Evolutionary conservation across 495 filamentous ascomycete genomes (phyloP).

Genomic region (Daldinia vernicosa): DNA sequence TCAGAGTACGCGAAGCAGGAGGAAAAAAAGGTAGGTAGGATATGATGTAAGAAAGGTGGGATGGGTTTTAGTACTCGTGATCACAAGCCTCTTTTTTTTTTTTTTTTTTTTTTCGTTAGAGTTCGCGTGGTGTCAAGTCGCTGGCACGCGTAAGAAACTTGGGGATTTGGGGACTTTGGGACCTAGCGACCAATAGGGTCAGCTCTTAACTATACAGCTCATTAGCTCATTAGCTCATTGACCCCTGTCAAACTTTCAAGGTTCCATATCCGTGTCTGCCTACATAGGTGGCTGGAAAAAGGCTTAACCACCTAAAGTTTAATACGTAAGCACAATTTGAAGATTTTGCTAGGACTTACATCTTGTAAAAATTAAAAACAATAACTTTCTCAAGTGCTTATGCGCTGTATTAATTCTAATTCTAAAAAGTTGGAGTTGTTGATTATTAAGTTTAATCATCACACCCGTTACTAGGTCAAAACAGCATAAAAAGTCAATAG

Average conservation of each 20-base stretch:
- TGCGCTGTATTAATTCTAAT: too few relatives aligned
- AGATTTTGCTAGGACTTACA: background rate
- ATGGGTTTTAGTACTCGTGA: constrained; percentile 23
- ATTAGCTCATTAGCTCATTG: background rate
- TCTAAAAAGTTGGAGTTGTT: background rate
- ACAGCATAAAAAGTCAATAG: constrained; percentile 33
- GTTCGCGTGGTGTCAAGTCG: constrained; percentile 28
- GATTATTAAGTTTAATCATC: constrained; percentile 18
- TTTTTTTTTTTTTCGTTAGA: constrained; percentile 23
- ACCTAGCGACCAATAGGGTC: background rate
- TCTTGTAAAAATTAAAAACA: constrained; percentile 20
- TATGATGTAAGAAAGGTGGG: constrained; percentile 16
- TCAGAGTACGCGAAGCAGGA: background rate
- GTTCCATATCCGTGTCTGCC: background rate
- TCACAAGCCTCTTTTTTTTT: constrained; percentile 31
- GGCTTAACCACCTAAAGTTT: background rate
- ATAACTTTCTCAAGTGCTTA: background rate
- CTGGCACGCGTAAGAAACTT: constrained; percentile 1
- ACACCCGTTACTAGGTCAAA: constrained; percentile 30
- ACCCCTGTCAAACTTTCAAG: too few relatives aligned
- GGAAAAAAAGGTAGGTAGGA: background rate
- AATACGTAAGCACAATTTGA: background rate
- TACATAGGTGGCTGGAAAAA: background rate
- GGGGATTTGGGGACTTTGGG: background rate
- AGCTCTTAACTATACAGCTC: background rate